phyloP scores from a whole-genome alignment of 148 eudicot genomes.

The Oxyria digyna region DNA sequence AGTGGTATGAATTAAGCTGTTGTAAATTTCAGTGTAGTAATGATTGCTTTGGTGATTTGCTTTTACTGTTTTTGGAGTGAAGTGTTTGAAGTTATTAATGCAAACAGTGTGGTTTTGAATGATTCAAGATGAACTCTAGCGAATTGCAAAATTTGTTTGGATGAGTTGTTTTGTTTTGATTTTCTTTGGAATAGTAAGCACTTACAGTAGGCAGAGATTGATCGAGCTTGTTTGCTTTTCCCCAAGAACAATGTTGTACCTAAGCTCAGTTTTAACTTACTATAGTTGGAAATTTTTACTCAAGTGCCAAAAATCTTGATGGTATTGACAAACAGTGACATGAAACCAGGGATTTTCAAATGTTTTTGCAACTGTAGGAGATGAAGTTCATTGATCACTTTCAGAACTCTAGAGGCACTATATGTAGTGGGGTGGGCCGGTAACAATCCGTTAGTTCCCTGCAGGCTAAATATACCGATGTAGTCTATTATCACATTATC shows the following conservation, averaged over 20 bases:
- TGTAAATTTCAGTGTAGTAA: not conserved
- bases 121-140: not conserved
- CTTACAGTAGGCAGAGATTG: not conserved
- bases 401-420: not conserved
- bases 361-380: not conserved
- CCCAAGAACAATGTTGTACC: not conserved
- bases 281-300: not conserved
- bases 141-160: not conserved
- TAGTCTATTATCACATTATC: not conserved
- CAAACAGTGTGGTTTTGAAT: not conserved
- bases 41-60: not conserved
- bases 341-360: not conserved
- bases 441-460: not conserved
- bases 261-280: not conserved
- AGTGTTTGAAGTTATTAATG: not conserved
- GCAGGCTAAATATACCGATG: not conserved
- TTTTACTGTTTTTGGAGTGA: not conserved
- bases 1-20: slow-evolving; percentile 28
- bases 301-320: not conserved
- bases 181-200: not conserved
- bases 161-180: not conserved
- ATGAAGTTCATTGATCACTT: not conserved
- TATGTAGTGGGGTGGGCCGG: not conserved
- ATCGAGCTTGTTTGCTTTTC: not conserved
- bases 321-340: not conserved